phyloP scores from a whole-genome alignment of 768 basidiomycete genomes.

The Tulasnella sp. region DNA sequence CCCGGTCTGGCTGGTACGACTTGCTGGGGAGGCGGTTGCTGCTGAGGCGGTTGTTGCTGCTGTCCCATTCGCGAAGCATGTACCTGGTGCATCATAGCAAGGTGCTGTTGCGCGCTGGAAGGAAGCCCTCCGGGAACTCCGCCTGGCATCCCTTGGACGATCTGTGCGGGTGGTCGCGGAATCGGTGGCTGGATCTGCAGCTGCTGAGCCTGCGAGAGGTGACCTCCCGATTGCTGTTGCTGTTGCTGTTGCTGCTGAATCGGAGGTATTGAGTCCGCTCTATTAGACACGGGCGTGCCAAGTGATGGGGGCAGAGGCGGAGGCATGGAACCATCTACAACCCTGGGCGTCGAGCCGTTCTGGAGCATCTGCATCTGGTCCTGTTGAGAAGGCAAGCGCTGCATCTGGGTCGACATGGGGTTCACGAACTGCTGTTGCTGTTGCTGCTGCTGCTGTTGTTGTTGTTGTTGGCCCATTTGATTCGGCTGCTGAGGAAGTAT shows the following conservation, averaged over 20 bases:
- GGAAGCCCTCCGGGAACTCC: not conserved
- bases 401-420: too few species aligned
- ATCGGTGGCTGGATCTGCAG: constrained; percentile 8
- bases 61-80: not conserved
- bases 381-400: too few species aligned
- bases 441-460: constrained; percentile 17
- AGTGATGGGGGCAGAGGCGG: constrained; percentile 35
- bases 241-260: constrained; percentile 1
- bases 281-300: too few species aligned
- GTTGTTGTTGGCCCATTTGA: not conserved
- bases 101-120: not conserved
- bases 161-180: not conserved
- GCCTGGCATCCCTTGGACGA: not conserved
- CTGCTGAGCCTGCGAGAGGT: constrained; percentile 14
- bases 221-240: constrained; percentile 20
- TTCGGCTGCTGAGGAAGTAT: not conserved
- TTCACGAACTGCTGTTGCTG: constrained; percentile 17
- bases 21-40: constrained; percentile 1
- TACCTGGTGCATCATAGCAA: constrained; percentile 5
- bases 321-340: constrained; percentile 11
- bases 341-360: constrained; percentile 22
- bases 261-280: too few species aligned
- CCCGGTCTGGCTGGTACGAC: not conserved
- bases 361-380: constrained; percentile 21
- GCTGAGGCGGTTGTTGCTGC: constrained; percentile 2